phyloP scores from a whole-genome alignment of 2,329 filamentous ascomycete species.

The Ophiosphaerella narmari region DNA sequence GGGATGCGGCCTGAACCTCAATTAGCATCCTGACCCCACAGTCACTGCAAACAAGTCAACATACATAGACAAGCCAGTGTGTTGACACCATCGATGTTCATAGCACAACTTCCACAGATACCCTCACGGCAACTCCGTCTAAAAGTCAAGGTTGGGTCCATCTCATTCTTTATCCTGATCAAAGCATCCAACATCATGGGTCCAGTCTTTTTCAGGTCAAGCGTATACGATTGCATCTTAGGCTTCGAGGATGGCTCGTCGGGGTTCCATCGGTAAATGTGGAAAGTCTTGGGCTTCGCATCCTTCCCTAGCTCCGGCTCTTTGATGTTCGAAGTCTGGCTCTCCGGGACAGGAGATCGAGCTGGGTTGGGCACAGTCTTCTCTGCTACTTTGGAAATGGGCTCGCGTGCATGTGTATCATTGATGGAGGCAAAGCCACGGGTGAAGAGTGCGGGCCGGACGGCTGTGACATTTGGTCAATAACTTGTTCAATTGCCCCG shows the following conservation, averaged over 20 bases:
- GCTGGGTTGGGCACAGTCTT: slow-evolving; percentile 33
- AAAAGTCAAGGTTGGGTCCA: slow-evolving; percentile 96
- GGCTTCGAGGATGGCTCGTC: slow-evolving; percentile 92
- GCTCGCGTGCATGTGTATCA: slow-evolving; percentile 39
- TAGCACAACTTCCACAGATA: slow-evolving; percentile 97
- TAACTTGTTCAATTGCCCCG: slow-evolving; percentile 24
- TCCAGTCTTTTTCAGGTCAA: slow-evolving; percentile 98
- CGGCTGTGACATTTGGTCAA: slow-evolving; percentile 36
- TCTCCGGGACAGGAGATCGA: slow-evolving; percentile 48
- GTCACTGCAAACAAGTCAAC: slow-evolving; percentile 44
- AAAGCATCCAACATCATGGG: slow-evolving; percentile 98
- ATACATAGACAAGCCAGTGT: slow-evolving; percentile 96
- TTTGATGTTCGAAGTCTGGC: slow-evolving; percentile 63
- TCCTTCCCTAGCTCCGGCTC: slow-evolving; percentile 63
- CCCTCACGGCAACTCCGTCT: slow-evolving; percentile 95
- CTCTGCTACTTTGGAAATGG: slow-evolving; percentile 39
- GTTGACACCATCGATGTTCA: slow-evolving; percentile 99
- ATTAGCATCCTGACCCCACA: slow-evolving; percentile 12
- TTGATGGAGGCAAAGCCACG: slow-evolving; percentile 46
- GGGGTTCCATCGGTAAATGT: slow-evolving; percentile 98
- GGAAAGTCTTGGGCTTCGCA: slow-evolving; percentile 85
- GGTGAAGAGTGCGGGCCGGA: slow-evolving; percentile 43
- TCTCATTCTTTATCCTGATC: slow-evolving; percentile 98
- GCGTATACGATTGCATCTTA: slow-evolving; percentile 89
- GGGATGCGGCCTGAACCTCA: slow-evolving; percentile 79